Base-by-base conservation (phyloP, 176 grass and related monocot genomes). In the Rhipidocladum racemiflorum region DNA sequence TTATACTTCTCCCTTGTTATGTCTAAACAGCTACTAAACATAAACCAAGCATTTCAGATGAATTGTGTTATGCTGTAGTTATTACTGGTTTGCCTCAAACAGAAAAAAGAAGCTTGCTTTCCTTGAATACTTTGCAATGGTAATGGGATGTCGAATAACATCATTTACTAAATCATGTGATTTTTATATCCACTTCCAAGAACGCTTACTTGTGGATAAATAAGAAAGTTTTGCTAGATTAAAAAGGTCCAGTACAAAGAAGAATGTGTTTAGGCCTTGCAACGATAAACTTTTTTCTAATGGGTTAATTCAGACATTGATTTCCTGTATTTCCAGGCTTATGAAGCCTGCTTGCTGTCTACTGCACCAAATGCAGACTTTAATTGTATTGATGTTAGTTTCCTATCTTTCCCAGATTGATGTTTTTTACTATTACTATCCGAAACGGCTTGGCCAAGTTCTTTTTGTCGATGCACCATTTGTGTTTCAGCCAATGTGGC, bases 351-450 rank as follows among this genome's bases (percentile, higher is more conserved):
- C 20, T 72, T 81, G 2, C 25, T 62, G 6, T 12, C 25, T 85
- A 18, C 6, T 67, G 32, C 50, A 27, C 54, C 20, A 80, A 50
- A 53, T 68, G 7, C 28, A 4, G 50, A 17, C n/a, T 67, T 67
- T 75, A 16, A 15, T 61, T 44, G 18, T 54, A 35, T 54, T 46
- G 12, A 50, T 46, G 39, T 54, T 38, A 1, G 76, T 68, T 62
- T 44, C 55, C 2, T 84, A 24, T 3, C 6, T 50, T 76, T 76
- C 18, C 24, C 84, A 99, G 96, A 91, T 99, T 7, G 87, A 95
- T 70, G 89, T 99, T 24, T 98, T 95, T 85, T 99, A 98, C 80
- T 91, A 90, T 82, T 98, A 98, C 90, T 95, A 99, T 53, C 96
- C 89, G 1, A 95, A 91, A 83, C 78, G 92, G 87, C 90, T 99